Conservation (phyloP, 768 basidiomycete species). For the Collybiopsis confluens region DNA sequence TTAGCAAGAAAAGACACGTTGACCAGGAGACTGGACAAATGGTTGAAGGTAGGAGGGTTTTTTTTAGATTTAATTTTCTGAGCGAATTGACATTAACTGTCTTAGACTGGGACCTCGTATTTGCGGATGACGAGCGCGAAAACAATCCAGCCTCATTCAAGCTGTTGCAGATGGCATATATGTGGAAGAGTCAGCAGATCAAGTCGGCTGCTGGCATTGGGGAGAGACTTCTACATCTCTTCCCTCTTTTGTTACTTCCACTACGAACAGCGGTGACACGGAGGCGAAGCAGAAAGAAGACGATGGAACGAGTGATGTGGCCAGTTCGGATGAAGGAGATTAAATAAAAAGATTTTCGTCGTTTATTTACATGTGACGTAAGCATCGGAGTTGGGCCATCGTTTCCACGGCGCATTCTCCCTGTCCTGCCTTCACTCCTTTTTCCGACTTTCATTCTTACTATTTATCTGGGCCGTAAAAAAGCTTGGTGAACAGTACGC, state of each 20-base stretch:
- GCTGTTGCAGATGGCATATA: slow-evolving; percentile 92
- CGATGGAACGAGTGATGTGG: slow-evolving; percentile 44
- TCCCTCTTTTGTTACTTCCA: slow-evolving; percentile 47
- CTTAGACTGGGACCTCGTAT: slow-evolving; percentile 90
- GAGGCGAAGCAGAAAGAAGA: slow-evolving; percentile 22
- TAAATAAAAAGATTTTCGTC: slow-evolving; percentile 12
- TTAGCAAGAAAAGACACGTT: slow-evolving; percentile 78
- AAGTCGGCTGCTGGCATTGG: slow-evolving; percentile 25
- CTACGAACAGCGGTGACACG: slow-evolving; percentile 2
- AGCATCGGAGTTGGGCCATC: too few relatives aligned
- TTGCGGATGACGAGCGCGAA: slow-evolving; percentile 94
- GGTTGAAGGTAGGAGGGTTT: slow-evolving; percentile 64
- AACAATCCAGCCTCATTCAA: slow-evolving; percentile 92
- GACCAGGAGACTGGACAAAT: slow-evolving; percentile 82
- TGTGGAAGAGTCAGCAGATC: slow-evolving; percentile 71
- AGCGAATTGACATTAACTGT: neutral
- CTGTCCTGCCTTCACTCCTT: too few relatives aligned
- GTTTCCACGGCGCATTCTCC: too few relatives aligned
- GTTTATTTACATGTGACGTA: too few relatives aligned
- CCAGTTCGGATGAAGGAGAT: slow-evolving; percentile 45
- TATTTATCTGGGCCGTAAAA: too few relatives aligned
- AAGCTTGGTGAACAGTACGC: too few relatives aligned
- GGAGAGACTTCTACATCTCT: slow-evolving; percentile 28
- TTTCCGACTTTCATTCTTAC: too few relatives aligned
- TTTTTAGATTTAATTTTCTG: neutral